Conservation (phyloP, 2,329 filamentous ascomycete genomes). For the Ceratocystis papillata region DNA sequence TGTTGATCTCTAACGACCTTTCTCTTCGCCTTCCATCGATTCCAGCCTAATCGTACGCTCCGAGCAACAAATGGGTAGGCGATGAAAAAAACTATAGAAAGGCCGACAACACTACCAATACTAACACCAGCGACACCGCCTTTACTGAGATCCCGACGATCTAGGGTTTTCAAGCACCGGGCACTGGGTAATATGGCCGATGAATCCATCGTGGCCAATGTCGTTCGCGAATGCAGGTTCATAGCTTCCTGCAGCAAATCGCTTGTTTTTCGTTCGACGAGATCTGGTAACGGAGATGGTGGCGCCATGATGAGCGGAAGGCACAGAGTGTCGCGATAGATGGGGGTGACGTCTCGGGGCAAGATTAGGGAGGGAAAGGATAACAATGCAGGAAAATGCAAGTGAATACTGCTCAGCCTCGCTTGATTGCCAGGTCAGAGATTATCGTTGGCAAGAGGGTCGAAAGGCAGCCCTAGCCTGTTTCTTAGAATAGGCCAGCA, state of each 20-base stretch:
- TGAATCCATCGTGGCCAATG: background rate
- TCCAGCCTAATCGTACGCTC: constrained; percentile 22
- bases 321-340: background rate
- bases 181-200: background rate
- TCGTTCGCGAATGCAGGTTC: constrained; percentile 17
- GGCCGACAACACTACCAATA: constrained; percentile 37
- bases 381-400: constrained; percentile 18
- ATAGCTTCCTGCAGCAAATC: constrained; percentile 15
- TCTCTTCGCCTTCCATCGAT: constrained; percentile 13
- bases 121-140: constrained; percentile 51
- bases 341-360: background rate
- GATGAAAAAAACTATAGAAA: constrained; percentile 24
- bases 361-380: constrained; percentile 3
- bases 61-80: constrained; percentile 25
- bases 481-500: too few species aligned
- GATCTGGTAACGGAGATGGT: constrained; percentile 2
- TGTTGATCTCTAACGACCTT: background rate
- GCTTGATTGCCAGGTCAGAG: constrained; percentile 14
- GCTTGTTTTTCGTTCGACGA: background rate
- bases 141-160: constrained; percentile 27
- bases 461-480: background rate
- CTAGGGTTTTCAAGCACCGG: constrained; percentile 1
- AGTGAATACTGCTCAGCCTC: constrained; percentile 19
- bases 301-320: constrained; percentile 15
- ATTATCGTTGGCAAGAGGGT: background rate